Base-by-base conservation (phyloP, 2,329 filamentous ascomycete species). In the Verticillium dahliae region DNA sequence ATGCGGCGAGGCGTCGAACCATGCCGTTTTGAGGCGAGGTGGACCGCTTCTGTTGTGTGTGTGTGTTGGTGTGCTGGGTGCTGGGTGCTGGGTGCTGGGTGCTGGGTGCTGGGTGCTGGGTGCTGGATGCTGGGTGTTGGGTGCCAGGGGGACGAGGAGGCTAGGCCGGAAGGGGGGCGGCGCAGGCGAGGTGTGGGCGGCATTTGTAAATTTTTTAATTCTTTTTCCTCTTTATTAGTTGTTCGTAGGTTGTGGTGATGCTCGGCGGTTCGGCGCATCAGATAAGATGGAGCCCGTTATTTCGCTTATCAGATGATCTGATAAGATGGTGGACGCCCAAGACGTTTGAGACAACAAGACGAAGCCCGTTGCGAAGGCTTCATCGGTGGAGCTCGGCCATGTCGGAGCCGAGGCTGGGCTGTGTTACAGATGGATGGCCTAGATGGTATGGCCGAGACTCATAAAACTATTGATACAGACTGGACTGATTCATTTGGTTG, bases 231-330 rank as follows among this genome's bases (percentile, higher is more conserved):
- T 54, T 31, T 22, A 22, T 22, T 22, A 22, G 18, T n/a, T 41
- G 27, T 27, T 27, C 27, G 27, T 27, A 27, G 27, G 27, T 27
- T 27, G 2, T 27, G n/a, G 45, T 27, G 45, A 50, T 50, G n/a
- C 18, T 22, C n/a, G n/a, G 45, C 39, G 39, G 15, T n/a, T 37
- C 15, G 34, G 34, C 31, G 56, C 34, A 58, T 58, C 56, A 39
- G 56, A 58, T 58, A 58, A 58, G 56, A 58, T 58, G 56, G 56
- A n/a, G 18, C n/a, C n/a, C 4, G 27, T n/a, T 45, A 50, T 50
- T 50, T 50, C 45, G 45, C n/a, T 58, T 58, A 38, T 41, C 35
- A 39, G 56, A 57, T 57, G 35, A 58, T 58, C 56, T 39, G 56
- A 58, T 41, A 58, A 58, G 56, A 58, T 58, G 18, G 27, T 27